Evolutionary conservation across 2,329 filamentous ascomycete species (phyloP).

Genomic region (Stemphylium vesicarium): DNA sequence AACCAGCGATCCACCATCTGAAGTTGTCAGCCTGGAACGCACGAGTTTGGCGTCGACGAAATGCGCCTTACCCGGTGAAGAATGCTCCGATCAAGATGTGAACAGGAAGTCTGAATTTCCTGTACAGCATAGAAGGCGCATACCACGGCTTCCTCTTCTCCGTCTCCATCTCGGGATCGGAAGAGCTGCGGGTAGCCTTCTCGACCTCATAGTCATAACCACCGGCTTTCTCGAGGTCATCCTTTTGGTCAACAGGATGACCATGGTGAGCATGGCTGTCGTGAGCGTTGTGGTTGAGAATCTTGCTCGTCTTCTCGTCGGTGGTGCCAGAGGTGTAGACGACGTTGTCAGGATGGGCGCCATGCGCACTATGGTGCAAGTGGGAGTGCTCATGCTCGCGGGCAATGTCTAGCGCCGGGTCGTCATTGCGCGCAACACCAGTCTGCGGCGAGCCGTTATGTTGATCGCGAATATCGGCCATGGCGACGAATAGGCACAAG

Average conservation of each 20-base stretch:
- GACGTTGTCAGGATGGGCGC: conserved; percentile 38
- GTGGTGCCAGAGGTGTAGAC: conserved; percentile 48
- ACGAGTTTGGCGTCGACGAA: conserved; percentile 4
- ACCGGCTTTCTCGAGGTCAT: conserved; percentile 44
- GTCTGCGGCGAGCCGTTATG: conserved; percentile 47
- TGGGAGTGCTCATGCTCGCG: conserved; percentile 49
- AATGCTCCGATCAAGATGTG: conserved; percentile 54
- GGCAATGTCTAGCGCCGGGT: conserved; percentile 47
- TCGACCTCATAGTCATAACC: conserved; percentile 48
- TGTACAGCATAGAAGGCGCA: conserved; percentile 27
- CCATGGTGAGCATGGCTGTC: conserved; percentile 52
- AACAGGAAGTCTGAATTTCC: conserved; percentile 52
- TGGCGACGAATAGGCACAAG: conserved; percentile 36
- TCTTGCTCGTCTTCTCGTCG: conserved; percentile 36
- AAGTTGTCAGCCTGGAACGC: conserved; percentile 25
- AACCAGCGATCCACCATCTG: conserved; percentile 77
- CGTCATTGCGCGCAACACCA: conserved; percentile 41
- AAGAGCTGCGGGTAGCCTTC: conserved; percentile 47
- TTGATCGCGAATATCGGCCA: conserved; percentile 39
- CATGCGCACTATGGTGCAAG: conserved; percentile 46
- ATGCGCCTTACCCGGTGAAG: conserved; percentile 58
- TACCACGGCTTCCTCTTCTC: conserved; percentile 28
- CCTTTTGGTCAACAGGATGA: conserved; percentile 30
- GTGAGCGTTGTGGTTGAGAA: conserved; percentile 44
- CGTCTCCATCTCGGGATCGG: conserved; percentile 24